These are phyloP conservation scores for Fusarium staphyleae DNA, from an alignment of 2,329 filamentous ascomycete species.

Conservation along the genomic window DNA sequence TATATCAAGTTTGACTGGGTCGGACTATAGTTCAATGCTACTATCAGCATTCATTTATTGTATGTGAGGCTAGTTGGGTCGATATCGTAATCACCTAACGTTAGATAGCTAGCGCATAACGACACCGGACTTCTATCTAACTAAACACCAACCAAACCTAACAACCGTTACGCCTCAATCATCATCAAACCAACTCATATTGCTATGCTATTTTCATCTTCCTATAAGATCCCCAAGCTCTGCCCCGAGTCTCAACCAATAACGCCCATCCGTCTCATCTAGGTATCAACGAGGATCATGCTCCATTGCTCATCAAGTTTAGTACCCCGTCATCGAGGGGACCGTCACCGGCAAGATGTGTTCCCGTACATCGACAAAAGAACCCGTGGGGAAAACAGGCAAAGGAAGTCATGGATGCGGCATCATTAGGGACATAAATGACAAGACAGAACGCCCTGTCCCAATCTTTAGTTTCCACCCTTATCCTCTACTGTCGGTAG, in stretches of 20 bases:
- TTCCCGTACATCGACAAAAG: constrained; percentile 21
- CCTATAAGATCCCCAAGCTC: constrained; percentile 2
- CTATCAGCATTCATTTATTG: too few species aligned
- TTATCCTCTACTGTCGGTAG: constrained; percentile 59
- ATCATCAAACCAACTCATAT: constrained; percentile 14
- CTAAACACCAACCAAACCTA: not conserved
- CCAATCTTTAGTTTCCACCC: not conserved
- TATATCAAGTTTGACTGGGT: too few species aligned
- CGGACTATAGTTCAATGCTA: too few species aligned
- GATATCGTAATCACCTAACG: too few species aligned
- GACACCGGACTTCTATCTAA: not conserved
- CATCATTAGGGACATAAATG: constrained; percentile 30
- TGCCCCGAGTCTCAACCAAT: constrained; percentile 11
- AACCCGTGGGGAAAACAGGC: constrained; percentile 7
- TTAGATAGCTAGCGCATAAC: too few species aligned
- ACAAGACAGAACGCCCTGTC: constrained; percentile 1
- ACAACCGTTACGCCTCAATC: not conserved
- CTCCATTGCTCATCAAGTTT: constrained; percentile 16
- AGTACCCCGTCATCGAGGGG: constrained; percentile 14
- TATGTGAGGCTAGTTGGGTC: too few species aligned
- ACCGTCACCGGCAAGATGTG: constrained; percentile 5
- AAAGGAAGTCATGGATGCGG: constrained; percentile 20
- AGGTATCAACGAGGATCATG: constrained; percentile 5
- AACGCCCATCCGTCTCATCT: constrained; percentile 29
- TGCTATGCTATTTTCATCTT: constrained; percentile 18